Conservation (phyloP, 179 eudicot genomes). For the Spinacia oleracea region DNA sequence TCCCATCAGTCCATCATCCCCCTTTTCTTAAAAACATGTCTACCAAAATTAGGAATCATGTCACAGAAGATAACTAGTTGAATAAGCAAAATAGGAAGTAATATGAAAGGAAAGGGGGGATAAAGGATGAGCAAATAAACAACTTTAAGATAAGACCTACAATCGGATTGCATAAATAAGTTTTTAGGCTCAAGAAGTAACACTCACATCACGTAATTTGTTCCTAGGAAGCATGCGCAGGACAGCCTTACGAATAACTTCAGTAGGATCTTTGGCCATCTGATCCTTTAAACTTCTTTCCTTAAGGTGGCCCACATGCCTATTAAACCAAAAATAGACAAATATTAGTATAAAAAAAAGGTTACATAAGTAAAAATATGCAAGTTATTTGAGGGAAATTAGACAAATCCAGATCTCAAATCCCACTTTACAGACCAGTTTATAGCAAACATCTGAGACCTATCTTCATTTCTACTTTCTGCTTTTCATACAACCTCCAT, state of each 20-base stretch:
- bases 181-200: background rate
- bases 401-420: background rate
- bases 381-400: background rate
- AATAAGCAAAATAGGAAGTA: background rate
- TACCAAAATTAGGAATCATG: background rate
- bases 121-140: background rate
- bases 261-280: conserved; percentile 93
- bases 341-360: background rate
- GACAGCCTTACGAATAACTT: conserved; percentile 97
- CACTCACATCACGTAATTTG: conserved; percentile 90
- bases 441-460: background rate
- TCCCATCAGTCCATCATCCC: background rate
- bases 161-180: background rate
- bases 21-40: background rate
- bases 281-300: conserved; percentile 94
- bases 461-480: conserved; percentile 4
- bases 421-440: background rate
- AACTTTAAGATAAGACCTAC: background rate
- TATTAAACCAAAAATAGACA: conserved; percentile 30
- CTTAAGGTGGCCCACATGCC: conserved; percentile 86
- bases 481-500: background rate
- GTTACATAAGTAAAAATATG: background rate
- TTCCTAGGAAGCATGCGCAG: conserved; percentile 96
- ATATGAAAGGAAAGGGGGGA: background rate
- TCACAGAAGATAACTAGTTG: background rate